Base-by-base conservation (phyloP, 2,329 filamentous ascomycete genomes). In the Microsporum ferrugineum region DNA sequence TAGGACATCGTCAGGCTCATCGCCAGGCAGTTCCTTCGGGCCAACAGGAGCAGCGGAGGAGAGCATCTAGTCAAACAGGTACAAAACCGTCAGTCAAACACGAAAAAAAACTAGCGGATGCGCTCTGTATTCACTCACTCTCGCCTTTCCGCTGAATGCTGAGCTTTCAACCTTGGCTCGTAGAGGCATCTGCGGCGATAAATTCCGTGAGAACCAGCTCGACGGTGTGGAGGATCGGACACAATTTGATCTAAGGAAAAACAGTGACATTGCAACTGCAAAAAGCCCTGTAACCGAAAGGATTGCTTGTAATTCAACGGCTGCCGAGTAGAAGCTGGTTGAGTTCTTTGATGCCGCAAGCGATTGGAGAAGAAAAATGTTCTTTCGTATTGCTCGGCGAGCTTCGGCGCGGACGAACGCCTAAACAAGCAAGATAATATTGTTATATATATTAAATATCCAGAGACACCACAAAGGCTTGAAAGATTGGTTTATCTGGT, bases 1-100 rank as follows among this genome's bases (percentile, higher is more conserved):
- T 63, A 96, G 80, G 67, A 99, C 94, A 83, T 99, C 94, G 72
- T 95, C 86, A 64, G 86, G 80, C 59, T 91, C 86, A 75, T 96
- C 90, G 62, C 77, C 82, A 29, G 81, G 79, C 59, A 82, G 78
- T 68, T 87, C 82, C 70, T 80, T 83, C 66, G 73, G 71, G 43
- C 31, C 55, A 12, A 27, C 36, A 23, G 55, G 6, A 6, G 31
- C 41, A 7, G 55, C 31, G 12, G 31, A 29, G 10, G 39, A 57
- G 55, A 31, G n/a, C 12, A 34, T 36, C 39, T 36, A 62, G 27
- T 0, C 23, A 39, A 10, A 55, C 23, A 12, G 5, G 17, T n/a
- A 38, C 10, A 27, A 60, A 23, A 31, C 5, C 29, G 23, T 39
- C 2, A 39, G 41, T 57, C 29, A 61, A 33, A 29, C 23, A n/a